Evolutionary conservation across 2,329 filamentous ascomycete species (phyloP).

Genomic region (Rutstroemia sp.): DNA sequence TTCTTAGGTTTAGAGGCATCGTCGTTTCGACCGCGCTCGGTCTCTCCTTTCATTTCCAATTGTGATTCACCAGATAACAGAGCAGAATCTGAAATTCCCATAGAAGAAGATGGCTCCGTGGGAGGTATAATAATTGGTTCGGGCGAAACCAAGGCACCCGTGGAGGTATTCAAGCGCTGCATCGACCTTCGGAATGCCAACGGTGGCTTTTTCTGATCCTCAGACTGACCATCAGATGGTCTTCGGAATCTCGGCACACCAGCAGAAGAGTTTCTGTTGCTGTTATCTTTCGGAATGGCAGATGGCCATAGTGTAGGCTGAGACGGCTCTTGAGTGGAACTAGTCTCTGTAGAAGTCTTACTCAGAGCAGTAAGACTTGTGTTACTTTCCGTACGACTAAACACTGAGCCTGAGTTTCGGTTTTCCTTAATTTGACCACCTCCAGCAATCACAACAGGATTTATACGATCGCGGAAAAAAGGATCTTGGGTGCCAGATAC

Average conservation of each 20-base stretch:
- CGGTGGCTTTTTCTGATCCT: slow-evolving; percentile 44
- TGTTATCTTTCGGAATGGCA: slow-evolving; percentile 36
- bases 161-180: slow-evolving; percentile 43
- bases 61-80: slow-evolving; percentile 50
- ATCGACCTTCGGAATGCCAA: slow-evolving; percentile 49
- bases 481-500: slow-evolving; percentile 45
- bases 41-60: slow-evolving; percentile 32
- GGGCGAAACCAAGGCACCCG: slow-evolving; percentile 40
- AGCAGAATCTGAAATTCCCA: slow-evolving; percentile 50
- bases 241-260: slow-evolving; percentile 17
- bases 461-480: slow-evolving; percentile 55
- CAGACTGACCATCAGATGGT: slow-evolving; percentile 49
- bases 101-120: slow-evolving; percentile 38
- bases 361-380: slow-evolving; percentile 40
- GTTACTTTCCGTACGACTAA: slow-evolving; percentile 43
- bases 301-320: slow-evolving; percentile 48
- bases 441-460: slow-evolving; percentile 57
- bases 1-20: slow-evolving; percentile 39
- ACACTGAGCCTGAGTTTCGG: slow-evolving; percentile 44
- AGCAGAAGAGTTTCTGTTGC: slow-evolving; percentile 13
- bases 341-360: slow-evolving; percentile 29
- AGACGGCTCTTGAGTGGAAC: slow-evolving; percentile 29
- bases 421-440: slow-evolving; percentile 55
- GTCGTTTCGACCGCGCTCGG: slow-evolving; percentile 26
- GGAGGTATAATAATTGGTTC: slow-evolving; percentile 42